Conservation (phyloP, 2,329 filamentous ascomycete species). For the Hysterium pulicare region DNA sequence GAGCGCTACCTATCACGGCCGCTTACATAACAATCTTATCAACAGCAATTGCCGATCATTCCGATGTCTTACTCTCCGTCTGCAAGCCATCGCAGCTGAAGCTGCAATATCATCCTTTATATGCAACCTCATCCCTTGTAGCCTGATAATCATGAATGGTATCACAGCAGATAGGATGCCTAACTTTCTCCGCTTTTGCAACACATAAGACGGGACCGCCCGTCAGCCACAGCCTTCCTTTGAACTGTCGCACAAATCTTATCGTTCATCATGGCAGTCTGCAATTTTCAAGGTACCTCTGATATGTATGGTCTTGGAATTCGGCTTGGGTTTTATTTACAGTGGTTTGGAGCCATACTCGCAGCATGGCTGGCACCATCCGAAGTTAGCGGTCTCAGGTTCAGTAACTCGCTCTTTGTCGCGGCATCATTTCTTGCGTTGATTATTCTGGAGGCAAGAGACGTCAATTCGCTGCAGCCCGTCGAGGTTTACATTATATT, state of each 20-base stretch:
- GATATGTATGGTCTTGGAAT: slow-evolving; percentile 34
- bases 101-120: too few relatives aligned
- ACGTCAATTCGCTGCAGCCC: slow-evolving; percentile 11
- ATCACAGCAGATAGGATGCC: too few relatives aligned
- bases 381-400: slow-evolving; percentile 12
- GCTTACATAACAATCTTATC: too few relatives aligned
- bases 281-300: slow-evolving; percentile 20
- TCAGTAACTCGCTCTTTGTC: slow-evolving; percentile 15
- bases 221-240: background rate
- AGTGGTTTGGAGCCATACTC: slow-evolving; percentile 24
- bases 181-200: too few relatives aligned
- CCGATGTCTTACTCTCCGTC: too few relatives aligned
- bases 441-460: slow-evolving; percentile 12
- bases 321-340: slow-evolving; percentile 28
- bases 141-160: too few relatives aligned
- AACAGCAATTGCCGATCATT: too few relatives aligned
- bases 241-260: background rate
- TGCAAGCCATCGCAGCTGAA: too few relatives aligned
- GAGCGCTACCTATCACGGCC: too few relatives aligned
- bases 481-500: slow-evolving; percentile 22
- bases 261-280: slow-evolving; percentile 12
- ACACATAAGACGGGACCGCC: too few relatives aligned
- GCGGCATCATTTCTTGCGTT: slow-evolving; percentile 19
- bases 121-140: too few relatives aligned
- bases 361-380: slow-evolving; percentile 21